A percentile compares a stretch with the other conserved stretches of the same genome.
Evolutionary conservation across 257 asterid genomes (phyloP).

Genomic region (Solanum verrucosum): DNA sequence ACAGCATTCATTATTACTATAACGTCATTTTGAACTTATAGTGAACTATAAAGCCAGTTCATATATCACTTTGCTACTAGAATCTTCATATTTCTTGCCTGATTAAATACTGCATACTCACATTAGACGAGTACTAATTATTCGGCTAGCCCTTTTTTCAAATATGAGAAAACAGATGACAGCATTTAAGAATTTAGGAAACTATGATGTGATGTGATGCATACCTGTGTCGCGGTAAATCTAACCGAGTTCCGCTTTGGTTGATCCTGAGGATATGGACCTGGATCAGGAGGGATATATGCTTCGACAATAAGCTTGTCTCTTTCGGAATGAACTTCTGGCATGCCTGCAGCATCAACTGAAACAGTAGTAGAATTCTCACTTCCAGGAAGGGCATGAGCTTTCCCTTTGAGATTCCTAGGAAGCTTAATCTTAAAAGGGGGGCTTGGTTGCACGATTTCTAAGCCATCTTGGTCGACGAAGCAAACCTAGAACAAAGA

Average conservation of each 20-base stretch:
- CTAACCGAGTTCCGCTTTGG: conserved; percentile 89
- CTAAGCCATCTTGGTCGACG: conserved; percentile 64
- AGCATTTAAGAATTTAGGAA: not conserved
- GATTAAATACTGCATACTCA: not conserved
- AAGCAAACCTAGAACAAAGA: conserved; percentile 59
- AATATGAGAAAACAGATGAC: not conserved
- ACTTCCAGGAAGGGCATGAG: conserved; percentile 54
- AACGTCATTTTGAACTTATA: not conserved
- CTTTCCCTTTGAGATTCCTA: conserved; percentile 41
- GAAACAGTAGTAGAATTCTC: conserved; percentile 32
- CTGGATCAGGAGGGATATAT: conserved; percentile 88
- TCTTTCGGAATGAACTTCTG: conserved; percentile 34
- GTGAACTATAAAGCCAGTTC: not conserved
- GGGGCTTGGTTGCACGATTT: conserved; percentile 48
- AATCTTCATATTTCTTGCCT: not conserved
- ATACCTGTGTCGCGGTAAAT: conserved; percentile 96
- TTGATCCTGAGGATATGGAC: conserved; percentile 98
- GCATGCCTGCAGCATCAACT: conserved; percentile 19
- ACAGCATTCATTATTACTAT: not conserved
- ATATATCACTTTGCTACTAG: not conserved
- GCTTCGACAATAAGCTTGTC: conserved; percentile 73
- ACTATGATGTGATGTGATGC: not conserved
- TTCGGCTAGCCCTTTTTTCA: not conserved
- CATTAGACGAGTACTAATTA: not conserved
- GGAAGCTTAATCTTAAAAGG: conserved; percentile 80